A percentile compares a stretch with the other conserved stretches of the same genome.
Evolutionary conservation across 2,329 filamentous ascomycete genomes (phyloP).

Genomic region (Metarhizium humberi): DNA sequence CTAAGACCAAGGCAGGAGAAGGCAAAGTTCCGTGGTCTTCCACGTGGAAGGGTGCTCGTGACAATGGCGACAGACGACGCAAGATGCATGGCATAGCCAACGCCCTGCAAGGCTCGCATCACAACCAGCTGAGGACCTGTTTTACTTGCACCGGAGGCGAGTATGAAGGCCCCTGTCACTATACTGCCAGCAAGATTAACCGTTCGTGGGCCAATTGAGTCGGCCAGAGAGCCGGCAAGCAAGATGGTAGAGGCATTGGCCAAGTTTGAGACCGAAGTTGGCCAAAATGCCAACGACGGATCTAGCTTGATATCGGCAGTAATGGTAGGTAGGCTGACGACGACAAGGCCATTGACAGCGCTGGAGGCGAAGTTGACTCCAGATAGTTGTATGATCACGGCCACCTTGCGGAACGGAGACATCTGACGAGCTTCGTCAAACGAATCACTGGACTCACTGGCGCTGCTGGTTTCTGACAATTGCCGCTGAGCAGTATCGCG

Average conservation of each 20-base stretch:
- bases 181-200: conserved; percentile 26
- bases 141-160: conserved; percentile 18
- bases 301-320: conserved; percentile 24
- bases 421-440: neutral
- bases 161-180: conserved; percentile 17
- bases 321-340: conserved; percentile 31
- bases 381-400: neutral
- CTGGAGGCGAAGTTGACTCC: conserved; percentile 3
- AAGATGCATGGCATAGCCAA: conserved; percentile 25
- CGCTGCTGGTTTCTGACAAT: neutral
- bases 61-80: conserved; percentile 27
- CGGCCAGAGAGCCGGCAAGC: conserved; percentile 28
- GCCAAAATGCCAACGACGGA: conserved; percentile 28
- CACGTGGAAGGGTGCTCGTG: conserved; percentile 18
- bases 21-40: conserved; percentile 27
- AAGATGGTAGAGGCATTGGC: conserved; percentile 26
- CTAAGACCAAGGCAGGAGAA: conserved; percentile 35
- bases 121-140: conserved; percentile 24
- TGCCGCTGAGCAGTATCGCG: neutral
- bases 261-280: conserved; percentile 25
- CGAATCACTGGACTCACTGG: neutral
- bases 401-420: conserved; percentile 2
- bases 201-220: conserved; percentile 23
- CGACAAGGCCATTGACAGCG: conserved; percentile 16
- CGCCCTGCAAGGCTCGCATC: conserved; percentile 30